Percentiles rank a stretch among this genome's conserved stretches.
These are phyloP conservation scores for Oryza brachyantha DNA, from an alignment of 176 grass and related monocot genomes.

Conservation along the genomic window DNA sequence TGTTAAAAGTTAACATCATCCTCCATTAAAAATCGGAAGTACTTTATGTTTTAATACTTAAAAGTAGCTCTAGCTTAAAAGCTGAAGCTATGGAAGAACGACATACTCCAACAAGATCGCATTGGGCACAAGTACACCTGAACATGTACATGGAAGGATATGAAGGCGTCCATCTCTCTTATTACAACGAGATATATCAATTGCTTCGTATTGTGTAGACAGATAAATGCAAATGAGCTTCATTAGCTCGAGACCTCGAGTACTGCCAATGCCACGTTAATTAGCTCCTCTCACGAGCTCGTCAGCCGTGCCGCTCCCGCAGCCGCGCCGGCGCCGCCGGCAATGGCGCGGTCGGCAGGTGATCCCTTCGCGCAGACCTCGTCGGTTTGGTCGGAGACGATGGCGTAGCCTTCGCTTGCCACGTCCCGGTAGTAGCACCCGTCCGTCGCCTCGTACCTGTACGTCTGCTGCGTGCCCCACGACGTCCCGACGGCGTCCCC, in stretches of 20 bases:
- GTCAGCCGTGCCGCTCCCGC: constrained; percentile 3
- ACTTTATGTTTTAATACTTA: too few species aligned
- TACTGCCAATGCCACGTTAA: background rate
- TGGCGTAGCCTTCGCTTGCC: constrained; percentile 31
- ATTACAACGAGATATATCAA: too few species aligned
- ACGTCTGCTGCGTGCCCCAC: constrained; percentile 49
- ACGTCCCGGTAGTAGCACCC: constrained; percentile 64
- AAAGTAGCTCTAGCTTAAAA: too few species aligned
- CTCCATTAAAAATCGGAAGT: too few species aligned
- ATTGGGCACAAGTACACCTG: too few species aligned
- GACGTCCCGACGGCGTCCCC: constrained; percentile 34
- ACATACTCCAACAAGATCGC: too few species aligned
- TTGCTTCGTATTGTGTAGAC: too few species aligned
- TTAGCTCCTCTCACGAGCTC: background rate
- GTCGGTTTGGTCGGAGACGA: constrained; percentile 37
- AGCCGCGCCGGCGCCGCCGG: background rate
- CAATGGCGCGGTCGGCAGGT: background rate
- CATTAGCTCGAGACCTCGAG: background rate
- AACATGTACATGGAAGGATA: too few species aligned
- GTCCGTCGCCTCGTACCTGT: constrained; percentile 59
- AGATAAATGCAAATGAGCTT: background rate
- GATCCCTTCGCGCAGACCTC: constrained; percentile 36
- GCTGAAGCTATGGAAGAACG: too few species aligned
- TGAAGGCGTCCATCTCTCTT: too few species aligned
- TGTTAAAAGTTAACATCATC: too few species aligned